A percentile compares a stretch with the other conserved stretches of the same genome.
Conservation (phyloP, 306 rosid species). For the barrel medic (Medicago truncatula) region DNA sequence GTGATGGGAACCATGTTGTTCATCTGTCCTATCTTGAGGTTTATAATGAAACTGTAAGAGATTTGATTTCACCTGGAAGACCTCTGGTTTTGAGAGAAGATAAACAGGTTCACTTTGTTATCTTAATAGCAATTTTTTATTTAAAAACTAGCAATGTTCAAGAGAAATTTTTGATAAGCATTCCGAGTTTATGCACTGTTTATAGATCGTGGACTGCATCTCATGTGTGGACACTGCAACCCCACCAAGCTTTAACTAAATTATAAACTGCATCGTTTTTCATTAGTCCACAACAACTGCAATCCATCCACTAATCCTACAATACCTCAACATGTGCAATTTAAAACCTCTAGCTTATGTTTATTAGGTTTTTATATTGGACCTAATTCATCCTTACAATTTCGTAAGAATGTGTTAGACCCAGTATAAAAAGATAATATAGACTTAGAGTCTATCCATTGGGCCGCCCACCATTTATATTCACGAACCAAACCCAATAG, state of each 20-base stretch:
- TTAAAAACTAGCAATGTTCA: neutral
- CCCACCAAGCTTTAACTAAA: neutral
- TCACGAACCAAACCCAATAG: no score
- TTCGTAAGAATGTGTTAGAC: no score
- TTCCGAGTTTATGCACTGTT: neutral
- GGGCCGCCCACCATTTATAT: no score
- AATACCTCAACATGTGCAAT: neutral
- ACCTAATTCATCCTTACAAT: no score
- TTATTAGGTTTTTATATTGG: neutral
- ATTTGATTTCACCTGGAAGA: conserved; percentile 94
- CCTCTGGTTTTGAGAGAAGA: conserved; percentile 94
- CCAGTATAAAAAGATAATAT: no score
- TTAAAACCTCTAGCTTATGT: neutral
- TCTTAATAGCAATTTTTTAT: neutral
- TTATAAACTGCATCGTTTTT: neutral
- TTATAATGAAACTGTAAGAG: conserved; percentile 89
- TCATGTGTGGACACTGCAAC: neutral
- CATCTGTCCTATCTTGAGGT: conserved; percentile 94
- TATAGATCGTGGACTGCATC: neutral
- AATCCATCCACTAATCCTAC: neutral
- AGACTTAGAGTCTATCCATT: no score
- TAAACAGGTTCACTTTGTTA: conserved; percentile 62
- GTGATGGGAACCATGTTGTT: conserved; percentile 83
- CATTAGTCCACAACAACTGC: neutral
- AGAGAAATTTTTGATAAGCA: conserved; percentile 16